Evolutionary conservation across 441 rosid genomes (phyloP), one percentile per base, ranked within the genome.

Genomic region (Jatropha podagrica): DNA sequence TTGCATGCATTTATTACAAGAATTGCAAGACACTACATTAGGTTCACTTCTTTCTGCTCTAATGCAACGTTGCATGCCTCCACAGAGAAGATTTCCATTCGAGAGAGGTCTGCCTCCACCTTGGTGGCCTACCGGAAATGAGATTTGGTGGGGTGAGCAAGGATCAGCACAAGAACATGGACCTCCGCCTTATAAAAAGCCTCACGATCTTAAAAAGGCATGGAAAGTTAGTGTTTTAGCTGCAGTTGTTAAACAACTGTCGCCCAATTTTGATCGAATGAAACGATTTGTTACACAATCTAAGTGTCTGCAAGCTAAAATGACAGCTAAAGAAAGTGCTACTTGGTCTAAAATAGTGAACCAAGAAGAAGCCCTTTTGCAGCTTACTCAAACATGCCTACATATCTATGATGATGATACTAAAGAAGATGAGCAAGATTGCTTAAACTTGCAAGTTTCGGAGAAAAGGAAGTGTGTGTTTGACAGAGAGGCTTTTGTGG

Each of bases 101-200:
- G 89, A 89, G 46, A 86, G 71, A 67, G 90, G 93, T 6, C 56
- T 85, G 59, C 83, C 87, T 12, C 96, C 92, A 0, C 91, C 96
- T 10, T 88, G 96, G 96, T 89, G 96, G 92, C 92, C 93, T 4
- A 75, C 77, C 0, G 89, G 93, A 42, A 67, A 23, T 0, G 92
- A 89, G 83, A 8, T 71, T 0, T 86, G 93, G 96, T 89, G 92
- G 96, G 91, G 88, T 23, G 80, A 89, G 71, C 91, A 87, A 81
- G 93, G 91, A 27, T 1, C 40, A 52, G 74, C 91, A 2, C 72
- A 79, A 0, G 90, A 87, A 46, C 90, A 87, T 14, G 93, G 96
- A 5, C 79, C 82, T 0, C 97, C 96, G 4, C 96, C 92, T 5
- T 89, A 89, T 41, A 82, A 81, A 71, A 91, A 86, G 81, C 97